Evolutionary conservation across 73 alveolate species (phyloP).

Genomic region (Chromera velia): DNA sequence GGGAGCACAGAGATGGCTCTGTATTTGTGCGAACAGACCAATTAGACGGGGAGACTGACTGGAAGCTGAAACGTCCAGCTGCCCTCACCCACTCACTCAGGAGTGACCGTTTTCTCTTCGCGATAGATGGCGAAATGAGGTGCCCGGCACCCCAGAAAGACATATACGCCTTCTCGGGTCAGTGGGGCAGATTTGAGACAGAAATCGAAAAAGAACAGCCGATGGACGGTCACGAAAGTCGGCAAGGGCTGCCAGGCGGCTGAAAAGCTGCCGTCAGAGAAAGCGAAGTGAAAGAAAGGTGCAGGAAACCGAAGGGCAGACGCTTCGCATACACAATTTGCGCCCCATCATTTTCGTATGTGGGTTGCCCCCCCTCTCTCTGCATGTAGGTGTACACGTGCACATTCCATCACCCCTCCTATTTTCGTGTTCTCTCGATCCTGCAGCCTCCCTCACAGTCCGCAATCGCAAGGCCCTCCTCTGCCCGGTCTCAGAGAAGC

Average conservation of each 20-base stretch:
- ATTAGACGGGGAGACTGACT: conserved; percentile 94
- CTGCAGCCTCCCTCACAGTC: too few relatives aligned
- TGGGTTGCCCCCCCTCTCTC: too few relatives aligned
- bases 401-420: too few relatives aligned
- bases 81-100: conserved; percentile 41
- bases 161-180: conserved; percentile 69
- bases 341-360: too few relatives aligned
- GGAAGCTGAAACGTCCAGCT: conserved; percentile 88
- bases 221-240: conserved; percentile 35
- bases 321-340: too few relatives aligned
- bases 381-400: too few relatives aligned
- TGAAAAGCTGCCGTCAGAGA: not conserved
- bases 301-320: too few relatives aligned
- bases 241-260: conserved; percentile 6
- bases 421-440: too few relatives aligned
- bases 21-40: conserved; percentile 84
- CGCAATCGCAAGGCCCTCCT: too few relatives aligned
- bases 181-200: conserved; percentile 19
- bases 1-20: too few relatives aligned
- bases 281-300: too few relatives aligned
- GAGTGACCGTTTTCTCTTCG: conserved; percentile 44
- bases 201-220: conserved; percentile 51
- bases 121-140: conserved; percentile 8
- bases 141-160: conserved; percentile 60
- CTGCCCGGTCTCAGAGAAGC: too few relatives aligned